Conservation (phyloP, 805 yeast species). For the Spathaspora passalidarum region DNA sequence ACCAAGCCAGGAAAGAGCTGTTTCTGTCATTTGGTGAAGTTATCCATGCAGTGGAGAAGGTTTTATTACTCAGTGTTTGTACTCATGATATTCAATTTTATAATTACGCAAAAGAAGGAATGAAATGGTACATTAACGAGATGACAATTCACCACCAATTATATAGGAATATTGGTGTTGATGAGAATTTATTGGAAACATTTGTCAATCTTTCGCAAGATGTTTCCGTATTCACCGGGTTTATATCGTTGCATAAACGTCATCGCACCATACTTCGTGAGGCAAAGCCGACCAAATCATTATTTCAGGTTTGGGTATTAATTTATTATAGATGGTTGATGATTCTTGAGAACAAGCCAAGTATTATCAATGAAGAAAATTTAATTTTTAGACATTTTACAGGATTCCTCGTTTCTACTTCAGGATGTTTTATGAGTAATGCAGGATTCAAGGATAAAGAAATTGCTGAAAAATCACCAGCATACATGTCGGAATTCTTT, state of each 20-base stretch:
- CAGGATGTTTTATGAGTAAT: conserved; percentile 54
- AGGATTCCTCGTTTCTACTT: conserved; percentile 68
- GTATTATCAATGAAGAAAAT: conserved; percentile 33
- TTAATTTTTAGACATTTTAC: conserved; percentile 61
- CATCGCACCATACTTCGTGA: conserved; percentile 39
- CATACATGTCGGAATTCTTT: conserved; percentile 45
- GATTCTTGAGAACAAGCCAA: conserved; percentile 21
- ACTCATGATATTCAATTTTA: conserved; percentile 44
- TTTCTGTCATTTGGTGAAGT: conserved; percentile 13
- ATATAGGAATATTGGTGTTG: conserved; percentile 6
- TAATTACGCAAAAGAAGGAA: conserved; percentile 35
- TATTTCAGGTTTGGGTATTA: conserved; percentile 38
- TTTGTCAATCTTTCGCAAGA: conserved; percentile 47
- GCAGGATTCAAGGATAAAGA: conserved; percentile 23
- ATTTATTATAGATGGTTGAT: conserved; percentile 51
- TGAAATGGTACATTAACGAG: conserved; percentile 28
- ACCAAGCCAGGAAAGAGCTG: conserved; percentile 8
- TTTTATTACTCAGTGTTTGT: conserved; percentile 36
- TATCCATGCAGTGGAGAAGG: conserved; percentile 32
- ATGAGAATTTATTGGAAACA: conserved; percentile 23
- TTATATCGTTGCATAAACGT: conserved; percentile 70
- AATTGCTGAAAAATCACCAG: conserved; percentile 25
- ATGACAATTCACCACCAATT: conserved; percentile 5
- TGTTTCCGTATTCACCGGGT: conserved; percentile 59
- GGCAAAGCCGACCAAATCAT: conserved; percentile 24